These are phyloP conservation scores for Erodium maritimum DNA, from an alignment of 345 rosid genomes.

Conservation along the genomic window DNA sequence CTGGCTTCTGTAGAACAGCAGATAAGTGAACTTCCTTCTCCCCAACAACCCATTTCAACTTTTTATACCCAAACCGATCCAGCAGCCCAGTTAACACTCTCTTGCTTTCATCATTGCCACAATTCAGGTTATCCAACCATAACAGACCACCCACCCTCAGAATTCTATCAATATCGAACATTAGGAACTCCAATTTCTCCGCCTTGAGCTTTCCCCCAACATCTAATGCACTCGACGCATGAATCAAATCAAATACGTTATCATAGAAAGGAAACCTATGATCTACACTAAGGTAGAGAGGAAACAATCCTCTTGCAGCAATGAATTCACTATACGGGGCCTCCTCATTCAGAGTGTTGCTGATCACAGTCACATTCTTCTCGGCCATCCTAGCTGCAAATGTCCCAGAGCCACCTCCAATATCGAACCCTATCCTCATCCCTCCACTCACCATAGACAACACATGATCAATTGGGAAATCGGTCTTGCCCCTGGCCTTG, in stretches of 20 bases:
- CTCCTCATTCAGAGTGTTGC: conserved; percentile 55
- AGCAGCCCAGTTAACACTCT: conserved; percentile 54
- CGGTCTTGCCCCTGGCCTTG: conserved; percentile 63
- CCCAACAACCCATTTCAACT: conserved; percentile 89
- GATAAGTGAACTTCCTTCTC: conserved; percentile 74
- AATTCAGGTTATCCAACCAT: conserved; percentile 77
- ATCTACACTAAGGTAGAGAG: conserved; percentile 73
- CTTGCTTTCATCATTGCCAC: conserved; percentile 61
- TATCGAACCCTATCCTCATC: conserved; percentile 68
- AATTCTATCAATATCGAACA: conserved; percentile 84
- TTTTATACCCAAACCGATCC: conserved; percentile 81
- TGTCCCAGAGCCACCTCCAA: conserved; percentile 81
- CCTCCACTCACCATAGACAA: conserved; percentile 58
- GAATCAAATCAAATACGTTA: conserved; percentile 72
- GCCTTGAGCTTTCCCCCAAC: conserved; percentile 45
- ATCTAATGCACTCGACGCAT: conserved; percentile 59
- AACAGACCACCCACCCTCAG: conserved; percentile 72
- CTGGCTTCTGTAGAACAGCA: conserved; percentile 88
- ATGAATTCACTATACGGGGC: conserved; percentile 82
- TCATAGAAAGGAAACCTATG: conserved; percentile 88
- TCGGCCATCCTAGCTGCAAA: conserved; percentile 94
- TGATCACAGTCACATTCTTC: conserved; percentile 68
- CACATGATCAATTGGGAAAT: conserved; percentile 72
- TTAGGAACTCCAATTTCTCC: conserved; percentile 83
- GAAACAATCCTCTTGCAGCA: conserved; percentile 80